Conservation (phyloP, 495 filamentous ascomycete species). For the Letharia columbiana region DNA sequence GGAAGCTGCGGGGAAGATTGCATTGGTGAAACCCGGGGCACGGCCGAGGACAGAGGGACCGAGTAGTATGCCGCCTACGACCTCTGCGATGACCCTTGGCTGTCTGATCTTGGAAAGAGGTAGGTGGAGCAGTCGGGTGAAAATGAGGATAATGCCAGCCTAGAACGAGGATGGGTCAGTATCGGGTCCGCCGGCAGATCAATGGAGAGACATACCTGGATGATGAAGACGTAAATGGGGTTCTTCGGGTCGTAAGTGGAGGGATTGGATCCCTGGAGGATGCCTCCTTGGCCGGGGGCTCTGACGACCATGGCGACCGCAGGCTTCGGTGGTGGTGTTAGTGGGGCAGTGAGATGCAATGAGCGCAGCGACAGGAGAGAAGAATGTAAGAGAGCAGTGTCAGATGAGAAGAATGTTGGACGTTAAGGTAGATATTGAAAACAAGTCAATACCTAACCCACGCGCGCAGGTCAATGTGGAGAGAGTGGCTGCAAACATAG, state of each 20-base stretch:
- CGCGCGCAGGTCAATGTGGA: not conserved
- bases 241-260: slow-evolving; percentile 62
- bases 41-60: slow-evolving; percentile 81
- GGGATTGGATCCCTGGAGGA: slow-evolving; percentile 69
- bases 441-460: not conserved
- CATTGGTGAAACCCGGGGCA: slow-evolving; percentile 67
- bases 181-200: not conserved
- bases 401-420: not conserved
- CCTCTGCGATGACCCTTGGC: slow-evolving; percentile 91
- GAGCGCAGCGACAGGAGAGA: not conserved
- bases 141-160: slow-evolving; percentile 82
- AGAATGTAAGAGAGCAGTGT: not conserved
- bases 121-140: slow-evolving; percentile 75
- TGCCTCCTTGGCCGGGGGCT: slow-evolving; percentile 52
- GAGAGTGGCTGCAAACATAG: not conserved
- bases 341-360: not conserved
- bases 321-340: not conserved
- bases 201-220: slow-evolving; percentile 54
- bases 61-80: slow-evolving; percentile 84
- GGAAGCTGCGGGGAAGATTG: slow-evolving; percentile 68
- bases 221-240: slow-evolving; percentile 90
- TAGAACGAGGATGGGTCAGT: slow-evolving; percentile 29
- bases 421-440: not conserved
- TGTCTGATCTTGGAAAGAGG: slow-evolving; percentile 83
- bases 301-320: slow-evolving; percentile 18